Evolutionary conservation across 2,329 filamentous ascomycete genomes (phyloP).

Genomic region (Camillea tinctor): DNA sequence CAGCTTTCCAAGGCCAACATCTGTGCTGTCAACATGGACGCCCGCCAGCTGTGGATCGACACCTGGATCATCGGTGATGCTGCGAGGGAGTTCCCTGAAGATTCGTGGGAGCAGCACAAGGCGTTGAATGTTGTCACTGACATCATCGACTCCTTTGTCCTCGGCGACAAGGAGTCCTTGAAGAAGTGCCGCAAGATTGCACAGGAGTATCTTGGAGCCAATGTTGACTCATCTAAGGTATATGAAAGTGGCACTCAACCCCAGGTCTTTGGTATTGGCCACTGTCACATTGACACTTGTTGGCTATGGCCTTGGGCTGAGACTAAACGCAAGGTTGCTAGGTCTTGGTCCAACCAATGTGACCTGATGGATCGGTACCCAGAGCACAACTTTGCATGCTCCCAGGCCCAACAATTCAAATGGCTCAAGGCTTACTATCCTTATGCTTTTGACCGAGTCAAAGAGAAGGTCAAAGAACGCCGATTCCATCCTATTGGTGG

Average conservation of each 20-base stretch:
- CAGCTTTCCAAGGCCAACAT: conserved; percentile 76
- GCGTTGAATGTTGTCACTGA: conserved; percentile 80
- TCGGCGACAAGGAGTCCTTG: conserved; percentile 75
- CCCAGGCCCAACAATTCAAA: conserved; percentile 96
- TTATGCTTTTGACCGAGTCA: conserved; percentile 84
- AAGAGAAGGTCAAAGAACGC: conserved; percentile 84
- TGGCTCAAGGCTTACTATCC: conserved; percentile 93
- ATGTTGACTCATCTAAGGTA: conserved; percentile 79
- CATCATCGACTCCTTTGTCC: conserved; percentile 88
- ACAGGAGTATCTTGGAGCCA: conserved; percentile 74
- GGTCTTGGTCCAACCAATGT: conserved; percentile 96
- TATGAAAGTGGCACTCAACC: conserved; percentile 74
- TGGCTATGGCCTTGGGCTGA: conserved; percentile 99
- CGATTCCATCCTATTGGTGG: conserved; percentile 94
- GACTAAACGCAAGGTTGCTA: conserved; percentile 92
- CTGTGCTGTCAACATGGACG: conserved; percentile 82
- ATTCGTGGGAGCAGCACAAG: conserved; percentile 86
- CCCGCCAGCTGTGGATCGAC: conserved; percentile 80
- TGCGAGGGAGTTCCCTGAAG: conserved; percentile 82
- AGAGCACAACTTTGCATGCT: conserved; percentile 88
- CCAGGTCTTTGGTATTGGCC: conserved; percentile 84
- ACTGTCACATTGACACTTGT: conserved; percentile 97
- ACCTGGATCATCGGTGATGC: conserved; percentile 96
- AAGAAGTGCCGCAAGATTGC: conserved; percentile 79
- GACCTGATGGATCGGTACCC: conserved; percentile 93